phyloP scores from a whole-genome alignment of 2,329 filamentous ascomycete species.

The Rutstroemia sp. region DNA sequence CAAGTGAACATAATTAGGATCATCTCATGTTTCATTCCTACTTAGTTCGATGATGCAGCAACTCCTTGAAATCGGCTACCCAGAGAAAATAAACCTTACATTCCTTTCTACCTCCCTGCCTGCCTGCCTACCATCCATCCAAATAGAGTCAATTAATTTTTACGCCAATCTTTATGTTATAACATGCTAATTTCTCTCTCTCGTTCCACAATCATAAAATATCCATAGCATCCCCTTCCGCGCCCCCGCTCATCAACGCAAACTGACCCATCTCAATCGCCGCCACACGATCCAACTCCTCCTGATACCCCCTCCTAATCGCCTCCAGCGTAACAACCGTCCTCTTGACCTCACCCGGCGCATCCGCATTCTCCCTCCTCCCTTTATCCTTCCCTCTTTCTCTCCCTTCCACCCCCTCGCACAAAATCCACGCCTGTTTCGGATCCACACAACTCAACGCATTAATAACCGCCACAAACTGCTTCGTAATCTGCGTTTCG shows the following conservation, averaged over 20 bases:
- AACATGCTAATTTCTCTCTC: background rate
- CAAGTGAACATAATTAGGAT: too few species aligned
- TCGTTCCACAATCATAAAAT: constrained; percentile 17
- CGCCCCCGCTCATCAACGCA: constrained; percentile 52
- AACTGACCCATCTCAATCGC: constrained; percentile 87
- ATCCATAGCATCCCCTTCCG: constrained; percentile 35
- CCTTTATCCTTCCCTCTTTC: constrained; percentile 10
- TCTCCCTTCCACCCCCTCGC: constrained; percentile 35
- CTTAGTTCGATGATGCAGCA: too few species aligned
- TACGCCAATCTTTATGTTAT: background rate
- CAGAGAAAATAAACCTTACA: background rate
- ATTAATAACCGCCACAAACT: constrained; percentile 90
- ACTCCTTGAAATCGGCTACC: too few species aligned
- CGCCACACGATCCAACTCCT: constrained; percentile 79
- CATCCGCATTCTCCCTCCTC: background rate
- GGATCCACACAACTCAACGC: constrained; percentile 77
- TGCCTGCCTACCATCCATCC: background rate
- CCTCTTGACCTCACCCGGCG: constrained; percentile 38
- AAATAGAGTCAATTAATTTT: background rate
- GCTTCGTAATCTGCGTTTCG: constrained; percentile 60
- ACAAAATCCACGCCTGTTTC: constrained; percentile 74
- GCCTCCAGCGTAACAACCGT: constrained; percentile 80
- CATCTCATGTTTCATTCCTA: too few species aligned
- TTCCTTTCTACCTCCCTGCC: background rate
- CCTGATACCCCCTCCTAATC: constrained; percentile 81